phyloP scores from a whole-genome alignment of 2,329 filamentous ascomycete genomes.

The Chaetomium sp. region DNA sequence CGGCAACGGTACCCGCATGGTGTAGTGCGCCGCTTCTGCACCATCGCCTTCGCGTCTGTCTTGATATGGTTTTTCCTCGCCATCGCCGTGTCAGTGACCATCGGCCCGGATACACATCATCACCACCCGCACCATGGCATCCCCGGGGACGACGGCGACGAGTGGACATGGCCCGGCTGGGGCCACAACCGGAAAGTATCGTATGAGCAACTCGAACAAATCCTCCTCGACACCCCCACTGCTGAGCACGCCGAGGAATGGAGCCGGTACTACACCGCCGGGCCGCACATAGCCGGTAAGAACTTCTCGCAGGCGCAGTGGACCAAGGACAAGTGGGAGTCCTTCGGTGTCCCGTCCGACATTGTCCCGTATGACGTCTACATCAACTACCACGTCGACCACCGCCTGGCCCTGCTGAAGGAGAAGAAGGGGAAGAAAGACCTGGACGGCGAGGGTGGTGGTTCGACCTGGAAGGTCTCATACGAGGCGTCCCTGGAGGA shows the following conservation, averaged over 20 bases:
- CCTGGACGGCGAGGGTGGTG: slow-evolving; percentile 9
- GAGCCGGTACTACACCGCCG: slow-evolving; percentile 72
- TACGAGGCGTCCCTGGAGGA: slow-evolving; percentile 79
- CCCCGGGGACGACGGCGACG: slow-evolving; percentile 21
- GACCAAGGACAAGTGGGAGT: slow-evolving; percentile 67
- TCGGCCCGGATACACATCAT: slow-evolving; percentile 27
- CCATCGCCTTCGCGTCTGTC: slow-evolving; percentile 51
- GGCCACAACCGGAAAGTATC: slow-evolving; percentile 28
- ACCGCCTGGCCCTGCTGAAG: slow-evolving; percentile 60
- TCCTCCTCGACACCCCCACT: slow-evolving; percentile 54
- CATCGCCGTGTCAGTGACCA: slow-evolving; percentile 36
- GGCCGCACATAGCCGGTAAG: slow-evolving; percentile 68
- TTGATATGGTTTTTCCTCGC: slow-evolving; percentile 45
- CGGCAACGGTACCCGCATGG: slow-evolving; percentile 53
- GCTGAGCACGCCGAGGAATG: slow-evolving; percentile 57
- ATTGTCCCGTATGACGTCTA: slow-evolving; percentile 70
- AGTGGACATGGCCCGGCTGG: slow-evolving; percentile 25
- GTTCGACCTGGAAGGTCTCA: slow-evolving; percentile 51
- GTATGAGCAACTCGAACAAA: slow-evolving; percentile 47
- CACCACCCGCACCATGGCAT: slow-evolving; percentile 19
- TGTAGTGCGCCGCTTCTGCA: slow-evolving; percentile 59
- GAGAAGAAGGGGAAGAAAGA: slow-evolving; percentile 28
- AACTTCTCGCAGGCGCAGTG: slow-evolving; percentile 72
- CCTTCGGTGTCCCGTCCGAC: slow-evolving; percentile 59
- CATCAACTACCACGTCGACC: slow-evolving; percentile 68